These are phyloP conservation scores for Saturnispora zaruensis DNA, from an alignment of 805 yeast genomes.

Conservation along the genomic window DNA sequence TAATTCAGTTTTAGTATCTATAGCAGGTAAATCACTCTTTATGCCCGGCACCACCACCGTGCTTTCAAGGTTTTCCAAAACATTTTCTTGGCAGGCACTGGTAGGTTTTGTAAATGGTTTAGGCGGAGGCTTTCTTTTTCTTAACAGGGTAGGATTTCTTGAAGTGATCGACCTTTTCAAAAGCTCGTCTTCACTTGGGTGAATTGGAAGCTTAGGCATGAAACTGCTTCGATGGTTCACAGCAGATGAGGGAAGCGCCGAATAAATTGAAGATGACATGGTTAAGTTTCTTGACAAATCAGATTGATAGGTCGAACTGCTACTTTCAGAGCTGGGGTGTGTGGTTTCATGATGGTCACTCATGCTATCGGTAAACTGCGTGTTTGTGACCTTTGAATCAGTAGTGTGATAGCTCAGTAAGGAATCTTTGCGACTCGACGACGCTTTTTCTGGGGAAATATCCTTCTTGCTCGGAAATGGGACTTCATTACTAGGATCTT, in stretches of 20 bases:
- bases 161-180: not conserved
- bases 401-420: not conserved
- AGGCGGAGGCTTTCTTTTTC: conserved; percentile 13
- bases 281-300: conserved; percentile 2
- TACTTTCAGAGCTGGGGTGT: not conserved
- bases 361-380: not conserved
- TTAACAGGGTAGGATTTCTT: conserved; percentile 9
- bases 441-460: not conserved
- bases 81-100: not conserved
- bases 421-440: not conserved
- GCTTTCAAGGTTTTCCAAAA: not conserved
- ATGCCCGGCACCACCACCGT: not conserved
- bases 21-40: not conserved
- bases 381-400: not conserved
- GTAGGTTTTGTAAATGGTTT: not conserved
- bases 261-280: conserved; percentile 4
- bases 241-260: not conserved
- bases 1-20: not conserved
- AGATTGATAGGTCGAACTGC: conserved; percentile 11
- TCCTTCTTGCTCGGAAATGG: not conserved
- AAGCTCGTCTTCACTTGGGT: not conserved
- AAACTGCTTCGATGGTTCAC: not conserved
- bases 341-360: not conserved
- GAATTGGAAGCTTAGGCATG: conserved; percentile 3
- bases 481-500: not conserved